phyloP scores from a whole-genome alignment of 2,329 filamentous ascomycete genomes.

The Colletotrichum graminicola region DNA sequence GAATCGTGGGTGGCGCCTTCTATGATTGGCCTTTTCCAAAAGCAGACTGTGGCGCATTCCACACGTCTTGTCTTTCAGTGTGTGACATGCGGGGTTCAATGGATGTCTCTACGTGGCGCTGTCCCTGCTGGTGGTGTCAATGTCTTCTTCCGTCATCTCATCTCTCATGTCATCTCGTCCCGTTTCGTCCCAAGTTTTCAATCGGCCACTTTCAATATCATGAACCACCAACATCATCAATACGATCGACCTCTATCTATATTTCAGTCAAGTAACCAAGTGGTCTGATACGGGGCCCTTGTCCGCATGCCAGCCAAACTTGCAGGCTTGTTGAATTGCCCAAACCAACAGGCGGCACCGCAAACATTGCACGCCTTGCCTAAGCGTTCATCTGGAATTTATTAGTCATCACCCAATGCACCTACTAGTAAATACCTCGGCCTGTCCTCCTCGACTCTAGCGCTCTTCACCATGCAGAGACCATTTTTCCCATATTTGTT shows the following conservation, averaged over 20 bases:
- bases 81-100: not conserved
- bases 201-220: not conserved
- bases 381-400: not conserved
- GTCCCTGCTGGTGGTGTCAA: not conserved
- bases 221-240: not conserved
- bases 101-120: not conserved
- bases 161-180: not conserved
- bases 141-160: not conserved
- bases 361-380: not conserved
- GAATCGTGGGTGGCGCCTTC: constrained; percentile 38
- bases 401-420: not conserved
- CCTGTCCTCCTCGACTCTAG: not conserved
- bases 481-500: not conserved
- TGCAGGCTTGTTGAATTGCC: not conserved
- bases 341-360: not conserved
- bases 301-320: not conserved
- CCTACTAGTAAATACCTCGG: not conserved
- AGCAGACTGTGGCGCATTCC: constrained; percentile 33
- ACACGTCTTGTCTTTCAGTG: constrained; percentile 8
- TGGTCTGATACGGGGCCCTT: not conserved
- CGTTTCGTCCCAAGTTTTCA: not conserved
- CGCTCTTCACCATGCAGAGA: not conserved
- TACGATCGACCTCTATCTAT: too few relatives aligned
- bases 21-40: constrained; percentile 37
- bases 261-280: not conserved